These are phyloP conservation scores for Sporothrix protearum DNA, from an alignment of 2,329 filamentous ascomycete genomes.

Conservation along the genomic window DNA sequence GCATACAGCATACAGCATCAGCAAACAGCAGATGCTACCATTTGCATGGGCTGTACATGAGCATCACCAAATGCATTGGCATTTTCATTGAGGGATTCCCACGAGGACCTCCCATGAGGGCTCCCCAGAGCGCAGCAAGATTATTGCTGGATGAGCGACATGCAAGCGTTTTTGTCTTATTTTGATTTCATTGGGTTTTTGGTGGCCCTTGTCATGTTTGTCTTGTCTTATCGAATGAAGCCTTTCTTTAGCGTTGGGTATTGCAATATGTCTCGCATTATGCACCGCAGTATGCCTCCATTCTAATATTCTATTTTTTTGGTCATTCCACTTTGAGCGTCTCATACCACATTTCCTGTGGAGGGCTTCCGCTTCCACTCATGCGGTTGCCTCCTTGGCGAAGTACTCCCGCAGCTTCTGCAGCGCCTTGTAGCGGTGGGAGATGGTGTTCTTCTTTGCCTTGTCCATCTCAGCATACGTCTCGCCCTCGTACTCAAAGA, in stretches of 20 bases:
- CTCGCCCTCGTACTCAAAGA: conserved; percentile 89
- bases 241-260: not conserved
- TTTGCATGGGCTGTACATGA: not conserved
- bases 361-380: not conserved
- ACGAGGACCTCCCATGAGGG: no score
- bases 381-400: conserved; percentile 39
- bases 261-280: not conserved
- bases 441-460: conserved; percentile 82
- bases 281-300: not conserved
- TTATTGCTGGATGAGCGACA: not conserved
- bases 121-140: not conserved
- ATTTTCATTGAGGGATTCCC: not conserved
- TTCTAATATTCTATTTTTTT: not conserved
- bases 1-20: no score
- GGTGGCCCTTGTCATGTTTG: not conserved
- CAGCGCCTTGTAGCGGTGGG: conserved; percentile 84
- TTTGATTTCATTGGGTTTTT: not conserved
- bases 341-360: not conserved
- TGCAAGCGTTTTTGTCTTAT: not conserved
- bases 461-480: conserved; percentile 96
- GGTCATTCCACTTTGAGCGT: not conserved
- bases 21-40: not conserved
- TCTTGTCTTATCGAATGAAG: no score
- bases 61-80: not conserved
- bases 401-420: conserved; percentile 83